Evolutionary conservation across 345 rosid genomes (phyloP).

Genomic region (Murraya koenigii): DNA sequence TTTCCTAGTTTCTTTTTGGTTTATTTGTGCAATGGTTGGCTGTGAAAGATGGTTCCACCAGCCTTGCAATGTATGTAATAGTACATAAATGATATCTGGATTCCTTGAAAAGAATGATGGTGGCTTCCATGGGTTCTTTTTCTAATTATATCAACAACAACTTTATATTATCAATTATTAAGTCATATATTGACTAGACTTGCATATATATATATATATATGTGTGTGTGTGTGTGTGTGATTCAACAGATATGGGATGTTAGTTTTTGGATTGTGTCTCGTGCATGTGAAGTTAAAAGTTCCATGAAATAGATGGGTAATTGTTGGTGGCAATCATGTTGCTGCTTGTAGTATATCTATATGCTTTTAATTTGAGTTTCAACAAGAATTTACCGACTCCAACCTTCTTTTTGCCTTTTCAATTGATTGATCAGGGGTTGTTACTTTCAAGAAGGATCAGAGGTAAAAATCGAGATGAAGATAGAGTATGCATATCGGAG

Average conservation of each 20-base stretch:
- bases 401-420: neutral
- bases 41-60: slow-evolving; percentile 1
- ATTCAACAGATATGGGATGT: neutral
- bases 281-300: neutral
- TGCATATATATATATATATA: neutral
- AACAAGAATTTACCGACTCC: neutral
- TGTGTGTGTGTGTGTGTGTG: neutral
- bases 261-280: slow-evolving; percentile 1
- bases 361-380: neutral
- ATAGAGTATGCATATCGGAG: slow-evolving; percentile 56
- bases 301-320: neutral
- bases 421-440: slow-evolving; percentile 55
- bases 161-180: slow-evolving; percentile 2
- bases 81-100: neutral
- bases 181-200: neutral
- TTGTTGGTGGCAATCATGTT: neutral
- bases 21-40: neutral
- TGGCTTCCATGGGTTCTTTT: neutral
- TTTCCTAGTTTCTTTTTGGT: neutral
- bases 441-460: slow-evolving; percentile 78
- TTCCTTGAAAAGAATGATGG: neutral
- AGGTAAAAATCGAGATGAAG: slow-evolving; percentile 56
- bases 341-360: neutral
- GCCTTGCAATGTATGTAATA: neutral
- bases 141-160: slow-evolving; percentile 1